These are phyloP conservation scores for Arthrobotrys sphaeroides DNA, from an alignment of 2,329 filamentous ascomycete species.

Conservation along the genomic window DNA sequence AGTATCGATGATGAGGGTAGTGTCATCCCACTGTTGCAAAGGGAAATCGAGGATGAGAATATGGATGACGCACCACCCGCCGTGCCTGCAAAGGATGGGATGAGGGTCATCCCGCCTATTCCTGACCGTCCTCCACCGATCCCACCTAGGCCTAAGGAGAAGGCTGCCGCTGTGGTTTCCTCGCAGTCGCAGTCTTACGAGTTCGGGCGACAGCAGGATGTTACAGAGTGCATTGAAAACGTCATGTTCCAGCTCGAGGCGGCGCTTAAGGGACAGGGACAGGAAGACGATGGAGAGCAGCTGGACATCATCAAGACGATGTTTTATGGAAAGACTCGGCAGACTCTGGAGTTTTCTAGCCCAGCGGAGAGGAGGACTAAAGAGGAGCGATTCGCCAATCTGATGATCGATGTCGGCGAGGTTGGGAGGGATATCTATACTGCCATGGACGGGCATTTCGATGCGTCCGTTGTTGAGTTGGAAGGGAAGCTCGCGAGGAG, in stretches of 20 bases:
- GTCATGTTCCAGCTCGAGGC: constrained; percentile 90
- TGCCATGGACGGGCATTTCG: constrained; percentile 85
- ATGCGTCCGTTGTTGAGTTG: constrained; percentile 77
- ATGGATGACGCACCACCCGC: constrained; percentile 56
- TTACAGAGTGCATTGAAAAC: constrained; percentile 93
- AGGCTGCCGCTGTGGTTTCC: constrained; percentile 45
- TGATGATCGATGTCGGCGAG: constrained; percentile 69
- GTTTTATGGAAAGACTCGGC: constrained; percentile 65
- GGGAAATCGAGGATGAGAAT: constrained; percentile 56
- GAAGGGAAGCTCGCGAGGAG: constrained; percentile 69
- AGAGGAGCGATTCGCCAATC: constrained; percentile 72
- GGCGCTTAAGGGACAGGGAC: constrained; percentile 77
- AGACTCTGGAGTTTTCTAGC: constrained; percentile 57
- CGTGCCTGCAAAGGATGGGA: constrained; percentile 32
- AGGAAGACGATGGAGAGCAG: constrained; percentile 77
- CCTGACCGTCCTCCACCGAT: constrained; percentile 68
- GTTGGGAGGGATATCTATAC: constrained; percentile 77
- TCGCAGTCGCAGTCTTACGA: constrained; percentile 63
- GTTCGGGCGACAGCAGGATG: constrained; percentile 84
- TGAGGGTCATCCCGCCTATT: constrained; percentile 57
- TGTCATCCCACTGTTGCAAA: constrained; percentile 42
- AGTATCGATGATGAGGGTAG: constrained; percentile 39
- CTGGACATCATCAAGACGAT: constrained; percentile 78
- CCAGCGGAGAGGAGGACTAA: constrained; percentile 66
- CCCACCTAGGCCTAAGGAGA: constrained; percentile 65